Evolutionary conservation across 331 rosid species (phyloP).

Genomic region (Acacia pycnantha): DNA sequence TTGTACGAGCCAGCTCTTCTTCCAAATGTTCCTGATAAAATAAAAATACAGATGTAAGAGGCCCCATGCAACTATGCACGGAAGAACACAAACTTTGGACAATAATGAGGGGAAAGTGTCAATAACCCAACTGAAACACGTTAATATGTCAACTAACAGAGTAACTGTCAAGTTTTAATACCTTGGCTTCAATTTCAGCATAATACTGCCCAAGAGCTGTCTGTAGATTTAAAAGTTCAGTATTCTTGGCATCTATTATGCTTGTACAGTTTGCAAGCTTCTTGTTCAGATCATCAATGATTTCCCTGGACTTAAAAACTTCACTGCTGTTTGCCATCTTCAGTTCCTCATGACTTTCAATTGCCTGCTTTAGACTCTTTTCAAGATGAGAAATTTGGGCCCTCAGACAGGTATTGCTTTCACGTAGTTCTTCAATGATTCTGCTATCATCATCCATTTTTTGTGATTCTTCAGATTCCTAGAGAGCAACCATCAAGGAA

Average conservation of each 20-base stretch:
- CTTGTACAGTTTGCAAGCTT: constrained; percentile 64
- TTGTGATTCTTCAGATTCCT: constrained; percentile 97
- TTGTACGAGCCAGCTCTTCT: constrained; percentile 70
- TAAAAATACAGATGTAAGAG: constrained; percentile 25
- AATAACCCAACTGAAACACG: neutral
- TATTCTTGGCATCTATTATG: constrained; percentile 75
- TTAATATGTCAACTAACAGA: neutral
- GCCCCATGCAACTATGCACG: constrained; percentile 20
- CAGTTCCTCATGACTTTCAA: constrained; percentile 63
- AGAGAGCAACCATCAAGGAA: constrained; percentile 30
- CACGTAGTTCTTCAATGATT: constrained; percentile 77
- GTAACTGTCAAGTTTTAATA: constrained; percentile 25
- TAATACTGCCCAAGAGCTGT: constrained; percentile 98
- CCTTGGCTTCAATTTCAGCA: constrained; percentile 99
- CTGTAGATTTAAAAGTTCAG: constrained; percentile 87
- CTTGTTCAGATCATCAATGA: constrained; percentile 75
- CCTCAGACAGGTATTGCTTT: constrained; percentile 57
- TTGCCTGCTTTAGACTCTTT: constrained; percentile 77
- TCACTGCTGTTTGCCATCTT: constrained; percentile 57
- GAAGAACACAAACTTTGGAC: neutral
- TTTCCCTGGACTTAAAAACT: constrained; percentile 59
- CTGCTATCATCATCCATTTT: constrained; percentile 97
- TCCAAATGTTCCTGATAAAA: constrained; percentile 77
- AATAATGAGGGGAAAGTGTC: neutral
- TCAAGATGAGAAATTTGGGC: constrained; percentile 67